A percentile compares a stretch with the other conserved stretches of the same genome.
Evolutionary conservation across 805 yeast genomes (phyloP).

Genomic region (Barnettozyma vustinii): DNA sequence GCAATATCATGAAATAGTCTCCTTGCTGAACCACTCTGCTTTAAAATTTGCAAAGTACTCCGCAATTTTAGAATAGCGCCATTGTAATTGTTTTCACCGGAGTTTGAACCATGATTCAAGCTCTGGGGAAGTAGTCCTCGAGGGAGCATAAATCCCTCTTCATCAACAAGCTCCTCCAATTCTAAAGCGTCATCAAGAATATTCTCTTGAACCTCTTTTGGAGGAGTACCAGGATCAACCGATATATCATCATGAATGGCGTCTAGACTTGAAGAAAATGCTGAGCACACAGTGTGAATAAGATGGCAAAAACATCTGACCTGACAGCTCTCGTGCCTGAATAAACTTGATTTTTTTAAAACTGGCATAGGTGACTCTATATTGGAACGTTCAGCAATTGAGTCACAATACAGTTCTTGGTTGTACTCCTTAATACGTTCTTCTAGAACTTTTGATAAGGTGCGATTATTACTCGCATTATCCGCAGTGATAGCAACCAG

Average conservation of each 20-base stretch:
- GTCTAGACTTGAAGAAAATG: neutral
- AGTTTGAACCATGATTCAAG: neutral
- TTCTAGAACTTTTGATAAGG: neutral
- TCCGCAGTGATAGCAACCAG: neutral
- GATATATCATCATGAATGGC: neutral
- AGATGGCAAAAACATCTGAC: neutral
- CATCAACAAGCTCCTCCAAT: neutral
- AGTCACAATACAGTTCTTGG: neutral
- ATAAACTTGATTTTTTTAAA: neutral
- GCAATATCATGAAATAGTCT: neutral
- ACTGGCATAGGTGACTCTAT: neutral
- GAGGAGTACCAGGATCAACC: neutral
- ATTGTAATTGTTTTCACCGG: neutral
- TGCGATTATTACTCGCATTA: neutral
- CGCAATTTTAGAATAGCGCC: neutral
- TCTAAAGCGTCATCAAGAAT: neutral
- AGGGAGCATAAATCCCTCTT: neutral
- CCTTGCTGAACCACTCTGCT: neutral
- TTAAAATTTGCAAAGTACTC: neutral
- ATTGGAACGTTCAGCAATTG: neutral
- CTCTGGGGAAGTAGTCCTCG: neutral
- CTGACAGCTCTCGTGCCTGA: neutral
- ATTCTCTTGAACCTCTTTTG: neutral
- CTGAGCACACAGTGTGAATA: neutral
- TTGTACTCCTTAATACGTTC: neutral